Evolutionary conservation across 768 basidiomycete species (phyloP), one percentile per base, ranked within the genome.

Genomic region (Suillus discolor): DNA sequence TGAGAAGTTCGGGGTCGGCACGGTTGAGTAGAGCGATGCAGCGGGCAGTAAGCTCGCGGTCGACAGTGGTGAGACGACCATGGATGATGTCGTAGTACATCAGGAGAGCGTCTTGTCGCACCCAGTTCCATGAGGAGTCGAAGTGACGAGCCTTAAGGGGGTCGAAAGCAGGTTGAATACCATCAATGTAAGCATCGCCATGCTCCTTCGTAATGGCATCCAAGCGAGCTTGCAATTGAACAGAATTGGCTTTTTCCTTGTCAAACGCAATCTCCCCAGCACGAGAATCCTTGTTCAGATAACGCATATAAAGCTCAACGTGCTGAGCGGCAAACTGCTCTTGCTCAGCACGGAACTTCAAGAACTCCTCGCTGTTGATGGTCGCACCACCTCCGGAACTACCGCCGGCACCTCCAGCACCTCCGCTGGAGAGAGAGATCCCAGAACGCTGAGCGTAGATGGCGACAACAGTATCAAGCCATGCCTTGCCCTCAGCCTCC

Each of bases 51-150:
- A 96, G 95, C 75, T 97, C 95, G 62, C 95, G 92, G 73, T 98
- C 96, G 69, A 98, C 93, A 20, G 94, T 95, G 28, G 91, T 96
- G 63, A 97, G 87, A 54, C 91, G 89, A 57, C 97, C 97, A 70
- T 96, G 95, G 71, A 99, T 95, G 79, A 99, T 97, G 77, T 99
- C 97, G 79, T 96, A 98, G 81, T 90, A 99, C 94, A 99, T 96
- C 66, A 94, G 82, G 34, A 99, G 83, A 18, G 96, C 94, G 67
- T 97, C 96, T 80, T 99, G 97, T 66, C 97, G 90, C 54, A 92
- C 97, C 97, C 97, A 99, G 75, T 99, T 99, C 97, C 97, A 99
- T 7, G 92, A 95, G 2, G 97, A 99, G 75, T 99, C 96, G 83
- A 99, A 99, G 75, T 91, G 96, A 55, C 97, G 93, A 15, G 96